These are phyloP conservation scores for Aspergillus alliaceus DNA, from an alignment of 2,329 filamentous ascomycete species.

Conservation along the genomic window DNA sequence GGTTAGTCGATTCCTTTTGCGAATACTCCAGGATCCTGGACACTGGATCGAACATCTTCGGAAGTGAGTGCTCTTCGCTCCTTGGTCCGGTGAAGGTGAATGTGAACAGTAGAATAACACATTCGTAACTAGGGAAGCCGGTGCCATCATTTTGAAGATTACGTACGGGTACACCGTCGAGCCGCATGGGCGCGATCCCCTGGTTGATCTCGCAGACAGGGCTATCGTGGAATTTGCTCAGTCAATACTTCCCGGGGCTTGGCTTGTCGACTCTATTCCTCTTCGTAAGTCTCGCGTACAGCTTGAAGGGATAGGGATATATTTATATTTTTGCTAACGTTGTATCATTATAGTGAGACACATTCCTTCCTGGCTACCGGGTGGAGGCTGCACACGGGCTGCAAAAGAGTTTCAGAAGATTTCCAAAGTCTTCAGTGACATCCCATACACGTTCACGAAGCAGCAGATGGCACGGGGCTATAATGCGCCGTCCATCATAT, in stretches of 20 bases:
- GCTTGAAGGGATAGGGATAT: neutral
- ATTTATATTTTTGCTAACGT: neutral
- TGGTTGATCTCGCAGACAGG: slow-evolving; percentile 44
- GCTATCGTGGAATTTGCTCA: slow-evolving; percentile 42
- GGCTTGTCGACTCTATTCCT: slow-evolving; percentile 14
- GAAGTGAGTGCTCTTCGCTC: slow-evolving; percentile 32
- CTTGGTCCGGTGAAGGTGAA: too few relatives aligned
- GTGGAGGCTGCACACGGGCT: neutral
- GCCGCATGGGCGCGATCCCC: slow-evolving; percentile 39
- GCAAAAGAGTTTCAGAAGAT: slow-evolving; percentile 21
- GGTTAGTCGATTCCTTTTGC: slow-evolving; percentile 45
- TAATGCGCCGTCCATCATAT: slow-evolving; percentile 17
- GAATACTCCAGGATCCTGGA: slow-evolving; percentile 41
- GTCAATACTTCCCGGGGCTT: slow-evolving; percentile 4
- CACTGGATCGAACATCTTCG: slow-evolving; percentile 44
- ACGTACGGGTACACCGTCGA: slow-evolving; percentile 49
- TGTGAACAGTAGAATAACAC: too few relatives aligned
- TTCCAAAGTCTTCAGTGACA: slow-evolving; percentile 30
- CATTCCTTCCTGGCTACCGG: slow-evolving; percentile 10
- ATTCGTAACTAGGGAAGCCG: slow-evolving; percentile 32
- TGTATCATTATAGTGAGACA: slow-evolving; percentile 3
- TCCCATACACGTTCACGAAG: slow-evolving; percentile 38
- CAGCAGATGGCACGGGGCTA: slow-evolving; percentile 11
- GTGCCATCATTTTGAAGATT: slow-evolving; percentile 46
- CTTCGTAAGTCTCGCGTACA: neutral